phyloP scores from a whole-genome alignment of 2,329 filamentous ascomycete genomes.

The Talaromyces sp. region DNA sequence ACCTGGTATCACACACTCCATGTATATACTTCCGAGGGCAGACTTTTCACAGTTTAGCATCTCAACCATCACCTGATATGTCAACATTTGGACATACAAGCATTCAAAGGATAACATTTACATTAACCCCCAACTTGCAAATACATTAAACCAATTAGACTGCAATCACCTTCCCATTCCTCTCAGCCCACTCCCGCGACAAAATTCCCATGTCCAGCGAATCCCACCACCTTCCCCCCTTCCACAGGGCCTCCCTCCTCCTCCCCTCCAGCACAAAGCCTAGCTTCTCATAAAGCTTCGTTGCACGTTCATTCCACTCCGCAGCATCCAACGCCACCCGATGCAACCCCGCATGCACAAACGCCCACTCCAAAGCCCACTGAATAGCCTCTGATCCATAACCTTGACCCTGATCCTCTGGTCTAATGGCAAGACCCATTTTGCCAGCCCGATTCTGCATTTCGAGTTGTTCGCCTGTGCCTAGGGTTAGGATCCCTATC shows the following conservation, averaged over 20 bases:
- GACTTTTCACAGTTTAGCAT: background rate
- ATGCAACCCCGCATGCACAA: conserved; percentile 3
- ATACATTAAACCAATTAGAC: background rate
- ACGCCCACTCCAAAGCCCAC: conserved; percentile 8
- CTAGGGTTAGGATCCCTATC: background rate
- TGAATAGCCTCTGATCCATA: conserved; percentile 3
- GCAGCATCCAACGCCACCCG: background rate
- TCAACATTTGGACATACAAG: background rate
- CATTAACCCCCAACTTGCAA: background rate
- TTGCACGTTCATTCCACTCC: background rate
- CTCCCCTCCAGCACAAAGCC: conserved; percentile 3
- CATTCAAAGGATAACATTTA: background rate
- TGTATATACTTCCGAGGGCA: background rate
- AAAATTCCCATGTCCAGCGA: background rate
- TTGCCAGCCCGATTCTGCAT: background rate
- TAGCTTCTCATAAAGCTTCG: conserved; percentile 1
- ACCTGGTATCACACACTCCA: background rate
- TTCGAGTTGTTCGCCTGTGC: background rate
- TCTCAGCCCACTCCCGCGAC: background rate
- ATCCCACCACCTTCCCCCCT: conserved; percentile 8
- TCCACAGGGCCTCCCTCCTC: background rate
- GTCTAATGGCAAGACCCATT: background rate
- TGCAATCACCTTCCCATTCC: background rate
- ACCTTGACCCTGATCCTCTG: background rate
- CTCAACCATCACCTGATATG: background rate